Evolutionary conservation across 768 basidiomycete species (phyloP).

Genomic region (Hericium erinaceus): DNA sequence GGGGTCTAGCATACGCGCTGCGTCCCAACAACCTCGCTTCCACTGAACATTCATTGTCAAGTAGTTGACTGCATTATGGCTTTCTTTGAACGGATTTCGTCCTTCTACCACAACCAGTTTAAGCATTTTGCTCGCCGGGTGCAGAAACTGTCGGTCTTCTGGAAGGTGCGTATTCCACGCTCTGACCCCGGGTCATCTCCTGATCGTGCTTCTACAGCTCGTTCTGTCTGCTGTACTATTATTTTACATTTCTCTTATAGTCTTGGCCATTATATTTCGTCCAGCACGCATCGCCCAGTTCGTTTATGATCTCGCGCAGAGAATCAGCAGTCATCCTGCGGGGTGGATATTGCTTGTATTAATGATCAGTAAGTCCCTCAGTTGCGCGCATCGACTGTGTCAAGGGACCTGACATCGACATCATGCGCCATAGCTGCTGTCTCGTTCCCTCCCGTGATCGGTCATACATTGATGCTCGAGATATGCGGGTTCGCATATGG

Average conservation of each 20-base stretch:
- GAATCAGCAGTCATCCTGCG: slow-evolving; percentile 45
- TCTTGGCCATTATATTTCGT: slow-evolving; percentile 41
- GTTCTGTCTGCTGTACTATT: slow-evolving; percentile 47
- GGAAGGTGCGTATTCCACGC: slow-evolving; percentile 7
- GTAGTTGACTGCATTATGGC: too few relatives aligned
- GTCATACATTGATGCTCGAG: slow-evolving; percentile 55
- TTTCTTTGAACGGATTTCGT: background rate
- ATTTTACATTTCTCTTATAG: slow-evolving; percentile 39
- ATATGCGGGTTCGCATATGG: slow-evolving; percentile 82
- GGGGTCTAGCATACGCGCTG: too few relatives aligned
- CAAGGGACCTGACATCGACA: background rate
- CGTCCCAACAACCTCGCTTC: too few relatives aligned
- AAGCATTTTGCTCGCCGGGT: background rate
- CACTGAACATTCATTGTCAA: too few relatives aligned
- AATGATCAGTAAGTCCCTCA: slow-evolving; percentile 38
- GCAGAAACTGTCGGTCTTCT: slow-evolving; percentile 4
- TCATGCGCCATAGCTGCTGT: slow-evolving; percentile 28
- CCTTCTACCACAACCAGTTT: background rate
- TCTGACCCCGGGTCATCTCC: slow-evolving; percentile 3
- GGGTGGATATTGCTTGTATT: slow-evolving; percentile 52
- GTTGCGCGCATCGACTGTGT: background rate
- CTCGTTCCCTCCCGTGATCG: slow-evolving; percentile 54
- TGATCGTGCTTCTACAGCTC: slow-evolving; percentile 29
- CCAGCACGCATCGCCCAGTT: slow-evolving; percentile 62
- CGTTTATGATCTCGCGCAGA: slow-evolving; percentile 58